Percentiles rank a stretch among this genome's conserved stretches.
Evolutionary conservation across 106 monocot genomes (phyloP).

Genomic region (Allium cepa): DNA sequence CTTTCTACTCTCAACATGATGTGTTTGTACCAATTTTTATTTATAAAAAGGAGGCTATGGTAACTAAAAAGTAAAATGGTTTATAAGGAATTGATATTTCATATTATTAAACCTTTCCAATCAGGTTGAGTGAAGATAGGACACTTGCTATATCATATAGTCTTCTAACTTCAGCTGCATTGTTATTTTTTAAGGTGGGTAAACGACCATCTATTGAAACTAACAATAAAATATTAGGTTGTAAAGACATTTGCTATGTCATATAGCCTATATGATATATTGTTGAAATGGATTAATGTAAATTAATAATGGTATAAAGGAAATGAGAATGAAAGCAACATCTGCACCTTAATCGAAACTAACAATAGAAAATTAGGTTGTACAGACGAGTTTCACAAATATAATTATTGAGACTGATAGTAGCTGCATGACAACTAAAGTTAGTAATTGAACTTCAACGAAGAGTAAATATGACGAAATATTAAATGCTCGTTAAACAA

Average conservation of each 20-base stretch:
- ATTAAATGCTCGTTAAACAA: too few relatives aligned
- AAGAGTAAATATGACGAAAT: too few relatives aligned
- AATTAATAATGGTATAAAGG: too few relatives aligned
- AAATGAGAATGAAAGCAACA: too few relatives aligned
- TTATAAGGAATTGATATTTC: background rate
- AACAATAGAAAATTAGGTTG: too few relatives aligned
- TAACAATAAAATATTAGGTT: background rate
- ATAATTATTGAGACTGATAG: too few relatives aligned
- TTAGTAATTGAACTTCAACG: too few relatives aligned
- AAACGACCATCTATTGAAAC: background rate
- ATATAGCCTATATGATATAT: conserved; percentile 20
- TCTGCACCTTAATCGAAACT: too few relatives aligned
- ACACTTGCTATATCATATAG: conserved; percentile 98
- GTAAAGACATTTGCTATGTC: conserved; percentile 44
- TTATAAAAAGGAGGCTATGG: background rate
- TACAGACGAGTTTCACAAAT: too few relatives aligned
- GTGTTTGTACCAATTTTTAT: conserved; percentile 36
- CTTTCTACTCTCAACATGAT: conserved; percentile 62
- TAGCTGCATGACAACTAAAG: too few relatives aligned
- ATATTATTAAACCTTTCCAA: conserved; percentile 61
- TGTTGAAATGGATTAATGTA: too few relatives aligned
- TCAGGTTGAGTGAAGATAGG: conserved; percentile 75
- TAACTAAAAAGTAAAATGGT: background rate
- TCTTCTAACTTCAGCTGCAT: conserved; percentile 78
- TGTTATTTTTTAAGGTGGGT: conserved; percentile 17